Evolutionary conservation across 495 filamentous ascomycete species (phyloP), one percentile per base, ranked within the genome.

Genomic region (Tuber borchii): DNA sequence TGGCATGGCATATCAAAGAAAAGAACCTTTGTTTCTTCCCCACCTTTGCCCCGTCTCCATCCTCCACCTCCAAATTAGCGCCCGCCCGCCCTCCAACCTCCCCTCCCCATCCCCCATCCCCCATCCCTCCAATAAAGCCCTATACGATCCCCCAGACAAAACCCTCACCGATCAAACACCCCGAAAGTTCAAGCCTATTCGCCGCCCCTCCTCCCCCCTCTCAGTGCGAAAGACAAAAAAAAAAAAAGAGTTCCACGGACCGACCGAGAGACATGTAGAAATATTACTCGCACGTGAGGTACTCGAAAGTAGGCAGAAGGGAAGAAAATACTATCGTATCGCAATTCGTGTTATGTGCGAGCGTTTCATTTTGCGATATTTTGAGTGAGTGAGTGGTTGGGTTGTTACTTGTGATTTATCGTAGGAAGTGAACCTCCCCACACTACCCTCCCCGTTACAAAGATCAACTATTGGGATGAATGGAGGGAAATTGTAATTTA

Each of bases 241-340:
- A 65, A 31, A 16, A 31, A 65, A 31, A 31, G 4, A 31, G 12
- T 12, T 4, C 26, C n/a, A 65, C 26, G 3, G n/a, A 65, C 56
- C 26, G 56, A 65, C 56, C 56, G 56, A 65, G 56, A 65, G 56
- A 65, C 48, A 56, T 56, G 20, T 12, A 56, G 48, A 56, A 56
- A 56, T 56, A 2, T 8, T 43, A 43, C 22, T 1, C n/a, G 22
- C 48, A 56, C 48, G 48, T 56, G 48, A 56, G 48, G 48, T 19
- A 22, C 20, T 43, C 20, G 7, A 51, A 51, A 51, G 46, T 43
- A 43, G 46, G 46, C 46, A 9, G 46, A n/a, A 51, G 19, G 20
- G 17, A 4, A 19, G 20, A 51, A n/a, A n/a, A 9, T 1, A 51
- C 22, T 22, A 51, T 16, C 17, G 42, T 43, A 43, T 43, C 42